Base-by-base conservation (phyloP, 805 yeast species). In the Helenozyma baotianmanensis region DNA sequence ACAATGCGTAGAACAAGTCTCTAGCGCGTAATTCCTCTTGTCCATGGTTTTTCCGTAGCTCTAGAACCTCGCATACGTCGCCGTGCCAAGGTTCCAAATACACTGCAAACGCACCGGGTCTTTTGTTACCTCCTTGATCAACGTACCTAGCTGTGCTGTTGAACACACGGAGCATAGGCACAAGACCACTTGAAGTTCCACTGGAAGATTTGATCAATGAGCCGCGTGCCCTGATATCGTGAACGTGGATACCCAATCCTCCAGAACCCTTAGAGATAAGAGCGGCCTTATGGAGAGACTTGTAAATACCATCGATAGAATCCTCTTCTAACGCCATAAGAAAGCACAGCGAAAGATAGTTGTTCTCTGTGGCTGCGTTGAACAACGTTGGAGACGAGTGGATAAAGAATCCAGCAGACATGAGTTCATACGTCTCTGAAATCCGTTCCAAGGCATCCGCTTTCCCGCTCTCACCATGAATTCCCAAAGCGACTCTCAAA, bases 81-180 rank as follows among this genome's bases (percentile, higher is more conserved):
- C 83, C 76, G 56, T 90, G 98, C 98, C 98, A 90, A 35, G 98
- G 97, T 63, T 90, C 98, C 23, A 90, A 59, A 61, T 89, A 90
- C 23, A 88, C 63, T 22, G 96, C 96, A 60, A 90, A 84, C 3
- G 98, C 98, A 42, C 97, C 97, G 0, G 98, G 98, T 52, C 98
- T 72, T 62, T 89, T 89, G 64, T 90, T 90, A 35, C 97, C 97
- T 42, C 98, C 98, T 70, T 90, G 98, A 52, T 90, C 97, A 25
- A 90, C 97, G 53, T 89, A 90, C 48, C 96, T 76, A 13, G 98
- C 97, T 16, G 97, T 88, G 62, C 87, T 83, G 68, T 90, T 90
- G 67, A 80, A 90, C 8, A 90, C 97, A 48, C 95, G 78, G 17
- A 90, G 67, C 97, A 90, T 88, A n/a, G 98, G 98, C 25, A 89